Evolutionary conservation across 805 yeast species (phyloP), one percentile per base, ranked within the genome.

Genomic region (Suhomyces kilbournensis): DNA sequence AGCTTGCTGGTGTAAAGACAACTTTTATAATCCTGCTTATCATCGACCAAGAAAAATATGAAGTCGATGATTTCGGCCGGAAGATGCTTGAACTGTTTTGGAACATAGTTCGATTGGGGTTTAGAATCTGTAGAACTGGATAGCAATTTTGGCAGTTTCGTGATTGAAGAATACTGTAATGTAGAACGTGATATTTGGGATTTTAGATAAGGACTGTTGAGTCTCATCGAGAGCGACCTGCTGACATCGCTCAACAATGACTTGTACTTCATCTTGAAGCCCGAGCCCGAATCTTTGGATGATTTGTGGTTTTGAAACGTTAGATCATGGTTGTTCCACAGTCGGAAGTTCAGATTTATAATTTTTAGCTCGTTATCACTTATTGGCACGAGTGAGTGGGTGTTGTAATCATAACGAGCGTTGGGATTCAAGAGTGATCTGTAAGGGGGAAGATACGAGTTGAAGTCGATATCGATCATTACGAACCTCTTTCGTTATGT

Each of bases 1-100:
- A 68, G 61, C 52, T 72, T 79, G 63, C 77, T 75, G 7, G 85
- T 83, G 51, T 78, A 80, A 12, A 88, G 65, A 63, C 55, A 81
- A 59, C 49, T 61, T 60, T 55, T 55, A 47, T 63, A 68, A 32
- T 77, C 76, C 34, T 76, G 78, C 25, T 65, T 55, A 32, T 60
- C 62, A 46, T 67, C 67, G 15, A 75, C 63, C 15, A 77, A 58
- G 3, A 55, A 52, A 51, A 81, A 70, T 9, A 81, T 67, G 38
- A 65, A 54, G 38, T 67, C 62, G 32, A 75, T 62, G 7, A 81
- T 65, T 51, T 81, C 84, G 20, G 68, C 56, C 0, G 85, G 84
- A 14, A 81, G 63, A 22, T 60, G 53, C 34, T 59, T 56, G 26
- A 75, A 58, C 1, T 58, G 58, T 48, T 64, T 39, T 44, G 49